Evolutionary conservation across 2,329 filamentous ascomycete genomes (phyloP), one percentile per base, ranked within the genome.

Genomic region (Thielaviopsis cerberus): DNA sequence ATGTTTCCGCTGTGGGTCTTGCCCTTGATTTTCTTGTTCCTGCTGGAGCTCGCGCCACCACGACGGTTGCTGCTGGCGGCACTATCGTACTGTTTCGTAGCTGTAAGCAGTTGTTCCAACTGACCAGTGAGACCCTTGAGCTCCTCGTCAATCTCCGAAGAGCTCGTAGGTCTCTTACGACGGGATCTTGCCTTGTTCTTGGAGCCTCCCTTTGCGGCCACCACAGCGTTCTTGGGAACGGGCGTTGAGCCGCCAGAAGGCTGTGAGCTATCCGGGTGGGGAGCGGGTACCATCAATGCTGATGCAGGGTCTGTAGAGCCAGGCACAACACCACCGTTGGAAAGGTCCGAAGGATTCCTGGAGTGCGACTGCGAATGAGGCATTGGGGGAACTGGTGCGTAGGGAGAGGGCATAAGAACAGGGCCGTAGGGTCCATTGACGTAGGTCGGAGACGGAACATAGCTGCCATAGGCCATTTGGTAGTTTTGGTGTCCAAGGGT

Each of bases 181-280:
- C 22, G 24, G 37, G 41, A n/a, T 51, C 41, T 45, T 50, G 54
- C 34, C 26, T 55, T 60, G 30, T 57, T 24, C 41, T 61, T 61
- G 34, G 30, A 30, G 48, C 52, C 50, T 20, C 45, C 48, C 23
- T 59, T 58, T 13, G 23, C 25, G 30, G 22, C 3, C 34, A 30
- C 25, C n/a, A 23, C 37, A 17, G 22, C 15, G 11, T 34, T 55
- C 30, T 48, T 59, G 22, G 41, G 34, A 25, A 30, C 45, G 13
- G 58, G 58, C 10, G 58, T 60, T 8, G 58, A 60, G 26, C 54
- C 58, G 41, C 58, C 58, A 10, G 58, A 60, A 15, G 51, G 20
- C 54, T 51, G 41, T 22, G 41, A 48, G 41, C 41, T 48, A 48
- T 34, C 41, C 7, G 54, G 54, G 22, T 51, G 41, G 13, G 54